These are phyloP conservation scores for Plectranthus barbatus DNA, from an alignment of 257 asterid species.

Conservation along the genomic window DNA sequence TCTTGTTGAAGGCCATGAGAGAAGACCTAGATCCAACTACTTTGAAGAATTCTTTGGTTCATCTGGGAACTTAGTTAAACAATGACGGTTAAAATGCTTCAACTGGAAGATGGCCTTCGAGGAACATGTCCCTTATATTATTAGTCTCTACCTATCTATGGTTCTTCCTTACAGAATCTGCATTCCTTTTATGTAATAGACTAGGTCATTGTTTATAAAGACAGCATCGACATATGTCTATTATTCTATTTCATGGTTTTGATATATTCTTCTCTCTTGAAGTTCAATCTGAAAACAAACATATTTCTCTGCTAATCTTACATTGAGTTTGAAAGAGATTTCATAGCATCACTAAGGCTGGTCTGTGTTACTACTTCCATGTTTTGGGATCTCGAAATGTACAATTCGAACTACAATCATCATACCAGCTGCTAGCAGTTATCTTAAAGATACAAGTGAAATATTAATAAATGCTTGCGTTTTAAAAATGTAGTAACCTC, in stretches of 20 bases:
- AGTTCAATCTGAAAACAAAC: no score
- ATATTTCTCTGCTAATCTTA: background rate
- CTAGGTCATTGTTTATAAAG: background rate
- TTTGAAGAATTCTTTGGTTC: constrained; percentile 39
- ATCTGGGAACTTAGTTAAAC: constrained; percentile 21
- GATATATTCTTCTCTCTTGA: background rate
- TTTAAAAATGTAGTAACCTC: background rate
- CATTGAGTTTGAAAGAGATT: no score
- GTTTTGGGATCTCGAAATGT: background rate
- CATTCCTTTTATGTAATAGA: background rate
- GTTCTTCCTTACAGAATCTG: background rate
- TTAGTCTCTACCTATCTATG: no score
- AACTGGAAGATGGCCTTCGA: background rate
- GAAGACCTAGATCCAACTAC: constrained; percentile 21
- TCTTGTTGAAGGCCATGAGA: constrained; percentile 34
- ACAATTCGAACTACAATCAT: constrained; percentile 9
- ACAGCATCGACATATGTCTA: background rate
- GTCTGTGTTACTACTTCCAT: background rate
- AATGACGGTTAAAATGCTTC: background rate
- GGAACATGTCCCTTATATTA: no score
- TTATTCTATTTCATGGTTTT: background rate
- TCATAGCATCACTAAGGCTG: no score
- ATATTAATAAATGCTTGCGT: background rate
- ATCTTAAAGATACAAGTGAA: constrained; percentile 4
- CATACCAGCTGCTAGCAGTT: background rate